A percentile compares a stretch with the other conserved stretches of the same genome.
Evolutionary conservation across 805 yeast genomes (phyloP).

Genomic region (Cyberlindnera suaveolens): DNA sequence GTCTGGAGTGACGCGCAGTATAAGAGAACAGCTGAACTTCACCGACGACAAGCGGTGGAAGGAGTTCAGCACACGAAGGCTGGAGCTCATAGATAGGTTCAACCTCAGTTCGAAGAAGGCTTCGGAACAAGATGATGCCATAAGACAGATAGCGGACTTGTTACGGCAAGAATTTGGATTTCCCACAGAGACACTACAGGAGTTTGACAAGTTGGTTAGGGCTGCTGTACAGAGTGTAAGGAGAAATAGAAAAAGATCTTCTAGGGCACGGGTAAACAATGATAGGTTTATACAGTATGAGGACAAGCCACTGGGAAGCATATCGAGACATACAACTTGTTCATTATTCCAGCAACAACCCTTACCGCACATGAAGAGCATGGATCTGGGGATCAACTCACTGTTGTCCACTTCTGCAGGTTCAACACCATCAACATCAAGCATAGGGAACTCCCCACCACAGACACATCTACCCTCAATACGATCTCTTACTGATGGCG

Average conservation of each 20-base stretch:
- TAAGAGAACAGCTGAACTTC: slow-evolving; percentile 55
- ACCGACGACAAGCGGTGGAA: slow-evolving; percentile 84
- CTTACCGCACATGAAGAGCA: slow-evolving; percentile 1
- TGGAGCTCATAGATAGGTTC: slow-evolving; percentile 80
- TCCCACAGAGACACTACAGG: slow-evolving; percentile 48
- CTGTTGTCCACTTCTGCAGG: slow-evolving; percentile 6
- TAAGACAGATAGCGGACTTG: slow-evolving; percentile 69
- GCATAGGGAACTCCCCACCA: not conserved
- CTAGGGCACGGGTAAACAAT: slow-evolving; percentile 17
- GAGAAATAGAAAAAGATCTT: slow-evolving; percentile 71
- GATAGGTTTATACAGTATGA: slow-evolving; percentile 19
- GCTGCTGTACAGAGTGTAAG: slow-evolving; percentile 93
- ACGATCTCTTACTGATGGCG: slow-evolving; percentile 4
- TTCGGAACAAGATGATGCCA: slow-evolving; percentile 84
- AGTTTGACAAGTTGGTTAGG: slow-evolving; percentile 84
- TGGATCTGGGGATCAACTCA: slow-evolving; percentile 5
- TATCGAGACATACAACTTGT: not conserved
- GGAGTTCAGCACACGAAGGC: slow-evolving; percentile 79
- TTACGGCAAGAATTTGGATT: slow-evolving; percentile 75
- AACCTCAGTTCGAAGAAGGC: slow-evolving; percentile 65
- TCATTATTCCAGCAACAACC: slow-evolving; percentile 1
- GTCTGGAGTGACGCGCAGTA: slow-evolving; percentile 35
- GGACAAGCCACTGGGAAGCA: slow-evolving; percentile 5
- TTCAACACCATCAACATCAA: slow-evolving; percentile 8
- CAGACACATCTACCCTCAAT: slow-evolving; percentile 14